A percentile compares a stretch with the other conserved stretches of the same genome.
Evolutionary conservation across 2,329 filamentous ascomycete species (phyloP).

Genomic region (Davidsoniella virescens): DNA sequence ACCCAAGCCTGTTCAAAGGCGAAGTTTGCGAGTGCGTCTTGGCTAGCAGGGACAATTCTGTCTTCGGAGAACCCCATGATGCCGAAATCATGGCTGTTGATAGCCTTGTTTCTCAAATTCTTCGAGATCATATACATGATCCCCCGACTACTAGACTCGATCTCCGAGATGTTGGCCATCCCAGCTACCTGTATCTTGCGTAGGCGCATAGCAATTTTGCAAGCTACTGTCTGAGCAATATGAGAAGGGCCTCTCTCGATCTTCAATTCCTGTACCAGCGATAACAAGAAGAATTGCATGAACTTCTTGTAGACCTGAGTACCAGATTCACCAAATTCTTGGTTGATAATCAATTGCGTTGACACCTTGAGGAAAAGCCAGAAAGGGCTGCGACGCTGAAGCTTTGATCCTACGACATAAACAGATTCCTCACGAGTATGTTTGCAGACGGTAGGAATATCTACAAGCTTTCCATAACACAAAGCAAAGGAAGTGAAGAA

Average conservation of each 20-base stretch:
- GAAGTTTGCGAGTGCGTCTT: too few relatives aligned
- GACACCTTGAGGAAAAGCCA: conserved; percentile 40
- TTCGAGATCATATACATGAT: conserved; percentile 14
- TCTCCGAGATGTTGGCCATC: conserved; percentile 11
- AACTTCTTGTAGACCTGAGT: conserved; percentile 30
- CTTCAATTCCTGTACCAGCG: conserved; percentile 19
- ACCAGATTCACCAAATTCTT: neutral
- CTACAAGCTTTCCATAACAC: conserved; percentile 19
- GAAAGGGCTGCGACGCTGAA: conserved; percentile 35
- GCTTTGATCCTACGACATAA: conserved; percentile 20
- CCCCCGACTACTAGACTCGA: conserved; percentile 24
- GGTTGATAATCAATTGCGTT: conserved; percentile 23
- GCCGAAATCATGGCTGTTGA: too few relatives aligned
- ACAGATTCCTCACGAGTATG: conserved; percentile 38
- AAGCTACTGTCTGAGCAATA: conserved; percentile 24
- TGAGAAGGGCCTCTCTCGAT: conserved; percentile 15
- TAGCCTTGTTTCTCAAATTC: conserved; percentile 4
- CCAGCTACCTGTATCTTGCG: conserved; percentile 22
- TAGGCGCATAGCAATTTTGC: conserved; percentile 28
- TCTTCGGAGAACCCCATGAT: too few relatives aligned
- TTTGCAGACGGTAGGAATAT: conserved; percentile 27
- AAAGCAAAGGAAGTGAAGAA: conserved; percentile 26
- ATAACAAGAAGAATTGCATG: conserved; percentile 29
- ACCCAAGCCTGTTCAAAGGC: too few relatives aligned
- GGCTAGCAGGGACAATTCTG: too few relatives aligned